A percentile compares a stretch with the other conserved stretches of the same genome.
These are phyloP conservation scores for Citeromyces hawaiiensis DNA, from an alignment of 1,139 yeast genomes.

Conservation along the genomic window DNA sequence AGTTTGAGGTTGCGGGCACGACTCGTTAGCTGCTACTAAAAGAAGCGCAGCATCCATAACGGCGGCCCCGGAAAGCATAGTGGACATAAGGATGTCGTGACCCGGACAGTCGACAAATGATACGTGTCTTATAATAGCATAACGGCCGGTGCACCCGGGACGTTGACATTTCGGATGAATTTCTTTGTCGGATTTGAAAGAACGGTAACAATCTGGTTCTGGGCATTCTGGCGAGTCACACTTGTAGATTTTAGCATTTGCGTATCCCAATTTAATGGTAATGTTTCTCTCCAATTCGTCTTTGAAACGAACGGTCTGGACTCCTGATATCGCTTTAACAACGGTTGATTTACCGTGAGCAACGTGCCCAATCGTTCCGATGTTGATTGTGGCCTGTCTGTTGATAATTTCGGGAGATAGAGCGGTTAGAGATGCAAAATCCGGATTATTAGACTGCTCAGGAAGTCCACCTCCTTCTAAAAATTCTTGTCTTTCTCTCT, in stretches of 20 bases:
- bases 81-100: slow-evolving; percentile 99
- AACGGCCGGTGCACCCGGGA: slow-evolving; percentile 76
- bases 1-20: slow-evolving; percentile 99
- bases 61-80: slow-evolving; percentile 99
- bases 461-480: slow-evolving; percentile 99
- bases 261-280: slow-evolving; percentile 96
- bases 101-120: slow-evolving; percentile 99
- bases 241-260: slow-evolving; percentile 95
- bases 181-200: slow-evolving; percentile 91
- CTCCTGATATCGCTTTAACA: slow-evolving; percentile 97
- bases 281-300: slow-evolving; percentile 98
- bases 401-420: slow-evolving; percentile 89
- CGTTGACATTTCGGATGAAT: slow-evolving; percentile 85
- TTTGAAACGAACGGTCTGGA: slow-evolving; percentile 97
- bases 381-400: slow-evolving; percentile 98
- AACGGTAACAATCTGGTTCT: slow-evolving; percentile 90
- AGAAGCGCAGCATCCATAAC: slow-evolving; percentile 99
- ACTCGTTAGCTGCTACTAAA: slow-evolving; percentile 95
- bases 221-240: slow-evolving; percentile 82
- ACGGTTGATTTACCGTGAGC: slow-evolving; percentile 99
- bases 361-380: slow-evolving; percentile 98
- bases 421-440: slow-evolving; percentile 67
- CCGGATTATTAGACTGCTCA: slow-evolving; percentile 87
- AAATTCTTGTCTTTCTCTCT: slow-evolving; percentile 62
- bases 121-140: slow-evolving; percentile 86